A percentile compares a stretch with the other conserved stretches of the same genome.
Evolutionary conservation across 1,284 basidiomycete genomes (phyloP).

Genomic region (Trametes hirsuta): DNA sequence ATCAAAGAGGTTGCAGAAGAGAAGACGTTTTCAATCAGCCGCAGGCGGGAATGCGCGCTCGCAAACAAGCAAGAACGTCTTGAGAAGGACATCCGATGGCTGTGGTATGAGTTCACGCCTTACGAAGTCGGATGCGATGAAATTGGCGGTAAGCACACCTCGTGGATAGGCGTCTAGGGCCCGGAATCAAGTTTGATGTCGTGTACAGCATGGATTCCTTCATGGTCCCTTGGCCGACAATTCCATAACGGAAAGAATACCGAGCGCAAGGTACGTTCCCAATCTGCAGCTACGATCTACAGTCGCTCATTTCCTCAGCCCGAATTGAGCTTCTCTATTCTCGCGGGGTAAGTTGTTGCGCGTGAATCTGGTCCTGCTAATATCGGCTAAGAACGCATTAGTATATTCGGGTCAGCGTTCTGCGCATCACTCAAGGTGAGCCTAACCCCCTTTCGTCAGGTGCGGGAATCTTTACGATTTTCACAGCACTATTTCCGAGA

Average conservation of each 20-base stretch:
- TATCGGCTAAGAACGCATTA: conserved; percentile 2
- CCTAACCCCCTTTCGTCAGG: background rate
- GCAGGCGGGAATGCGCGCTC: conserved; percentile 14
- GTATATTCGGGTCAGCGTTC: conserved; percentile 46
- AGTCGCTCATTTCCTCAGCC: conserved; percentile 28
- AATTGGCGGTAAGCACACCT: conserved; percentile 36
- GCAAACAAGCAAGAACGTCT: conserved; percentile 28
- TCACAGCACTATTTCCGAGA: conserved; percentile 42
- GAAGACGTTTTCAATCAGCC: conserved; percentile 27
- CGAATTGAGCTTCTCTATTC: conserved; percentile 43
- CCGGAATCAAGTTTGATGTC: background rate
- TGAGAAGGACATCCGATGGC: conserved; percentile 32
- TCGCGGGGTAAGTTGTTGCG: conserved; percentile 36
- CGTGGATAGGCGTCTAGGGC: too few species aligned
- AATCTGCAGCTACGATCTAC: background rate
- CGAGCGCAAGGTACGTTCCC: conserved; percentile 35
- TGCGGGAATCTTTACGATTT: background rate
- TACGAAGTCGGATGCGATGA: conserved; percentile 47
- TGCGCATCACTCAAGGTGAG: conserved; percentile 43
- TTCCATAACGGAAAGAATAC: conserved; percentile 40
- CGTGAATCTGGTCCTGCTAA: rapidly evolving
- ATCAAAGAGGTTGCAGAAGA: conserved; percentile 28
- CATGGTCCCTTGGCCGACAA: conserved; percentile 43
- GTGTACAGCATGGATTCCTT: conserved; percentile 44
- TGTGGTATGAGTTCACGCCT: conserved; percentile 47